These are phyloP conservation scores for Funneliformis caledonium DNA, from an alignment of 371 early-diverging fungal species.

Conservation along the genomic window DNA sequence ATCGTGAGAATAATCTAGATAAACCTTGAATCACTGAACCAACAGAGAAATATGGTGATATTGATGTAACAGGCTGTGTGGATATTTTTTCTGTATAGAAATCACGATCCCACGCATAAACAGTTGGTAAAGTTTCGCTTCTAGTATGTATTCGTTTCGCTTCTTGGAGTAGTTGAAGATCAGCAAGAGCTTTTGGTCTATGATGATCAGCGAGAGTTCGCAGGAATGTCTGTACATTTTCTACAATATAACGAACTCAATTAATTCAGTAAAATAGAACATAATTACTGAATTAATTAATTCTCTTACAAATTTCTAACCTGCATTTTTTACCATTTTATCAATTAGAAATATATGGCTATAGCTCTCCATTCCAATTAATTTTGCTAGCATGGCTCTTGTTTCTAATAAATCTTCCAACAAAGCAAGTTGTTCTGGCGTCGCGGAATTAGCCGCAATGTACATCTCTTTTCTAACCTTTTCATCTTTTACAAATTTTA, in stretches of 20 bases:
- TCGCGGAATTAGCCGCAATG: slow-evolving; percentile 74
- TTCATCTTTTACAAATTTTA: slow-evolving; percentile 67
- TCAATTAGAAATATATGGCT: slow-evolving; percentile 83
- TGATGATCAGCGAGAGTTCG: slow-evolving; percentile 65
- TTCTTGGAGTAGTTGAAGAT: slow-evolving; percentile 56
- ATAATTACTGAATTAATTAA: slow-evolving; percentile 1
- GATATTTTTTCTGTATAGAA: slow-evolving; percentile 62
- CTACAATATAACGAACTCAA: slow-evolving; percentile 43
- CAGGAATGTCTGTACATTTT: slow-evolving; percentile 85
- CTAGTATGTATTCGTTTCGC: slow-evolving; percentile 49
- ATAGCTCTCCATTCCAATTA: slow-evolving; percentile 82
- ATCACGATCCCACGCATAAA: slow-evolving; percentile 87
- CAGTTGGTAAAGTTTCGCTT: slow-evolving; percentile 43
- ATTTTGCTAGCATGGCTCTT: slow-evolving; percentile 74
- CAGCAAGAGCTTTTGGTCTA: slow-evolving; percentile 54
- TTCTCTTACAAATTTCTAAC: slow-evolving; percentile 46
- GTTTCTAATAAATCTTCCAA: slow-evolving; percentile 78
- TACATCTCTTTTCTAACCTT: slow-evolving; percentile 73
- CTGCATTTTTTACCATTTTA: slow-evolving; percentile 91
- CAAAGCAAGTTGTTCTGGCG: slow-evolving; percentile 60
- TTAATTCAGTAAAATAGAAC: slow-evolving; percentile 10
- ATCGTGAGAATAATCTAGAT: slow-evolving; percentile 74
- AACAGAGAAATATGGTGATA: slow-evolving; percentile 76
- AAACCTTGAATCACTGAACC: slow-evolving; percentile 89
- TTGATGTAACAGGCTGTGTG: slow-evolving; percentile 44